Evolutionary conservation across 78 protist genomes (phyloP).

Genomic region (Protostelium mycophagum): DNA sequence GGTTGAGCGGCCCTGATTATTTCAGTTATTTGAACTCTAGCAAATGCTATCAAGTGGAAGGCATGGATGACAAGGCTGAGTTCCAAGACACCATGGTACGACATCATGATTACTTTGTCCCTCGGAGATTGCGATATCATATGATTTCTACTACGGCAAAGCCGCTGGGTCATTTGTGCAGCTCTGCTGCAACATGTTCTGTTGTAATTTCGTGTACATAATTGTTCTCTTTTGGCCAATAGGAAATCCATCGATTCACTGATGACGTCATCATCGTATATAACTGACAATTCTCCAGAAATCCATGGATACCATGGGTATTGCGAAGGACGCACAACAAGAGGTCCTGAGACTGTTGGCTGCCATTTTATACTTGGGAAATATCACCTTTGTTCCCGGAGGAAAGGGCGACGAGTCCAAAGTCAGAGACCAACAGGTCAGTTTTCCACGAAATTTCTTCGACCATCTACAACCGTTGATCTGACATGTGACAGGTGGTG

Average conservation of each 20-base stretch:
- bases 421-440: conserved; percentile 9
- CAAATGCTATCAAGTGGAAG: conserved; percentile 66
- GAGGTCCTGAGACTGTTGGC: conserved; percentile 69
- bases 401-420: conserved; percentile 33
- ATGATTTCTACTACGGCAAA: no score
- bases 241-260: no score
- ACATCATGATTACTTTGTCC: background rate
- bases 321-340: conserved; percentile 43
- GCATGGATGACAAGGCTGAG: conserved; percentile 79
- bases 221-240: no score
- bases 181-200: no score
- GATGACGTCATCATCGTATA: no score
- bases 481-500: background rate
- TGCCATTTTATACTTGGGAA: conserved; percentile 83
- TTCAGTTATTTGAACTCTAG: conserved; percentile 42
- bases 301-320: conserved; percentile 82
- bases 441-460: background rate
- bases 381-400: conserved; percentile 44
- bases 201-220: no score
- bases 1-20: conserved; percentile 54
- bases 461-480: background rate
- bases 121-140: no score
- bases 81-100: conserved; percentile 37
- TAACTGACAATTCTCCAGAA: no score
- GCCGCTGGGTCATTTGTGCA: no score